Evolutionary conservation across 2,329 filamentous ascomycete genomes (phyloP), one percentile per base, ranked within the genome.

Genomic region (Fonsecaea nubica): DNA sequence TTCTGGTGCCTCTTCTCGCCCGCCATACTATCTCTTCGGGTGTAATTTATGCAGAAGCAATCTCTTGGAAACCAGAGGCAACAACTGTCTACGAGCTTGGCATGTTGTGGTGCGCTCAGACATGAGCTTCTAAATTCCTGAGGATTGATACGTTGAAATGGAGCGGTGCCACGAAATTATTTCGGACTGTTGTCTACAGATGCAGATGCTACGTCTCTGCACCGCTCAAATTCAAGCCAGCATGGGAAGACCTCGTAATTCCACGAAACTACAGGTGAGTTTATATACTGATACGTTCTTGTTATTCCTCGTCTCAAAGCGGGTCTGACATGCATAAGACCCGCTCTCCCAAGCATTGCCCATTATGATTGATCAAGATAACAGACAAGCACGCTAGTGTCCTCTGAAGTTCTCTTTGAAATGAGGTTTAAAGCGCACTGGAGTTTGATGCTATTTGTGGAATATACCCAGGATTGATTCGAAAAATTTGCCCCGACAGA

Each of bases 311-410:
- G 45, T 50, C 45, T 50, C 45, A 4, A 25, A 50, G 45, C 18
- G 45, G 45, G 45, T 50, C 45, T 30, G 15, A 50, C 15, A 13
- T 21, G 18, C 15, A 10, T 30, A 10, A 13, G 45, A 30, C 18
- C 45, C 45, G 18, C 45, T 50, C 25, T 50, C 5, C 45, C 7
- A 25, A 50, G 18, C 4, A 7, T 18, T 3, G 3, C 21, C 5
- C 45, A 12, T 50, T 18, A 50, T 50, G 45, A 50, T 21, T 50
- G 45, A 50, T 50, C 45, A 50, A 8, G 18, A 50, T 30, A 30
- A 25, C 10, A 9, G 8, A 30, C 4, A 13, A 25, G 9, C 18
- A 10, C 15, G 5, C 45, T 50, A 48, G 18, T 30, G 15, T 25
- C 10, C 25, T 50, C 10, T 15, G 18, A 13, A 12, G 18, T 50